Percentiles rank a stretch among this genome's conserved stretches.
These are phyloP conservation scores for Cercophora scortea DNA, from an alignment of 495 filamentous ascomycete species.

Conservation along the genomic window DNA sequence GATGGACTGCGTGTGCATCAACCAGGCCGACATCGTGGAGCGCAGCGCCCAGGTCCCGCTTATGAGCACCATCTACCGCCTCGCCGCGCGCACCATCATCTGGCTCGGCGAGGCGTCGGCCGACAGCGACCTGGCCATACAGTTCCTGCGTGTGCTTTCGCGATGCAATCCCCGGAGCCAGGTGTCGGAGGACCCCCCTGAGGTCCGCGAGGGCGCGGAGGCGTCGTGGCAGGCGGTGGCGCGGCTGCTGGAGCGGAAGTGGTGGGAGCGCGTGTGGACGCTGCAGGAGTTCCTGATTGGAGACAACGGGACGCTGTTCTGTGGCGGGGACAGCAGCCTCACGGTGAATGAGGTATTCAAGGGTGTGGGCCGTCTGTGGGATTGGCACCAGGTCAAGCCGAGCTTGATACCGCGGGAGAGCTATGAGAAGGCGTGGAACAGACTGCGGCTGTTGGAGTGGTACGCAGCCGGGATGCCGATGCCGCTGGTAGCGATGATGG, in stretches of 20 bases:
- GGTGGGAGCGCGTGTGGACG: constrained; percentile 5
- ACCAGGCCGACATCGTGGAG: constrained; percentile 8
- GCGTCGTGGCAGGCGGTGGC: background rate
- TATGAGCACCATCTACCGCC: constrained; percentile 19
- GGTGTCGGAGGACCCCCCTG: no score
- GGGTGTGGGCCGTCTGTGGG: background rate
- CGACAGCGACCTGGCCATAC: constrained; percentile 3
- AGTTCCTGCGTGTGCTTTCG: background rate
- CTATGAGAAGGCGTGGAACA: constrained; percentile 6
- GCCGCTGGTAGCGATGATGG: constrained; percentile 1
- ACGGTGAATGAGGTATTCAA: background rate
- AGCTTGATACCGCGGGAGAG: background rate
- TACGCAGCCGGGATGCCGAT: background rate
- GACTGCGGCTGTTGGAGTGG: constrained; percentile 1
- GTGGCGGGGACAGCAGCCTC: background rate
- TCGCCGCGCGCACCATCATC: constrained; percentile 14
- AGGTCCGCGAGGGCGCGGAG: background rate
- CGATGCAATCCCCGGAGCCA: no score
- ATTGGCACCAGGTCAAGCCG: background rate
- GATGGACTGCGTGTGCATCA: constrained; percentile 25
- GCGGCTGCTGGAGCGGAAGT: background rate
- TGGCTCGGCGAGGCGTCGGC: constrained; percentile 22
- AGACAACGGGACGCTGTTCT: background rate
- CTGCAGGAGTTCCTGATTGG: constrained; percentile 4
- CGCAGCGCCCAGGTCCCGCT: constrained; percentile 15